phyloP scores from a whole-genome alignment of 495 filamentous ascomycete species.

The Jackrogersella multiformis region DNA sequence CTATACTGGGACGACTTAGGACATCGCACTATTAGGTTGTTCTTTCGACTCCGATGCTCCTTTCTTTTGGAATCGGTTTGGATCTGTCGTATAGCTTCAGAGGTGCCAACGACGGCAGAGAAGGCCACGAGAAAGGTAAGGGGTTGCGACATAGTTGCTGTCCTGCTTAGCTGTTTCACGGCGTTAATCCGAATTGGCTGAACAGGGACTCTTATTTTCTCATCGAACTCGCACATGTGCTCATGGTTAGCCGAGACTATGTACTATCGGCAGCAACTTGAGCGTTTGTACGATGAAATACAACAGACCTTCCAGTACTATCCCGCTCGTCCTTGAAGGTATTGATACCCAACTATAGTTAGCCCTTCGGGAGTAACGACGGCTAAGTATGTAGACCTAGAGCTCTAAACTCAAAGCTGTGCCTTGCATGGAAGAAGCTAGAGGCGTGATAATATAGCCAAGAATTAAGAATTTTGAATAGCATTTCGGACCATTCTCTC shows the following conservation, averaged over 20 bases:
- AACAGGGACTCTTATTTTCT: slow-evolving; percentile 24
- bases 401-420: neutral
- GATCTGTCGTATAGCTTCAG: slow-evolving; percentile 60
- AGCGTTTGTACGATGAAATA: slow-evolving; percentile 15
- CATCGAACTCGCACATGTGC: slow-evolving; percentile 1
- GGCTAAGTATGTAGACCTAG: neutral
- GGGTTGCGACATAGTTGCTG: slow-evolving; percentile 34
- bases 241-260: slow-evolving; percentile 15
- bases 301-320: slow-evolving; percentile 18
- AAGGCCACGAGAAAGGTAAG: slow-evolving; percentile 61
- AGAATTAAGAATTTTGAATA: neutral
- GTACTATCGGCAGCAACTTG: slow-evolving; percentile 2
- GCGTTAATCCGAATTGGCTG: neutral
- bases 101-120: slow-evolving; percentile 60
- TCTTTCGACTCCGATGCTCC: slow-evolving; percentile 59
- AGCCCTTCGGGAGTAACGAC: slow-evolving; percentile 22
- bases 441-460: neutral
- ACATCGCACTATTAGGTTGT: slow-evolving; percentile 59
- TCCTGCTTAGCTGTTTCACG: slow-evolving; percentile 8
- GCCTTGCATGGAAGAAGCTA: slow-evolving; percentile 4
- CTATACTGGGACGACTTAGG: slow-evolving; percentile 52
- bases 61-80: slow-evolving; percentile 57
- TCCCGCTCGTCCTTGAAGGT: neutral
- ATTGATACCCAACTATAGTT: slow-evolving; percentile 27
- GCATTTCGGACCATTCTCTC: slow-evolving; percentile 8